Conservation (phyloP, 1,139 yeast genomes). For the Debaryomyces sp. region DNA sequence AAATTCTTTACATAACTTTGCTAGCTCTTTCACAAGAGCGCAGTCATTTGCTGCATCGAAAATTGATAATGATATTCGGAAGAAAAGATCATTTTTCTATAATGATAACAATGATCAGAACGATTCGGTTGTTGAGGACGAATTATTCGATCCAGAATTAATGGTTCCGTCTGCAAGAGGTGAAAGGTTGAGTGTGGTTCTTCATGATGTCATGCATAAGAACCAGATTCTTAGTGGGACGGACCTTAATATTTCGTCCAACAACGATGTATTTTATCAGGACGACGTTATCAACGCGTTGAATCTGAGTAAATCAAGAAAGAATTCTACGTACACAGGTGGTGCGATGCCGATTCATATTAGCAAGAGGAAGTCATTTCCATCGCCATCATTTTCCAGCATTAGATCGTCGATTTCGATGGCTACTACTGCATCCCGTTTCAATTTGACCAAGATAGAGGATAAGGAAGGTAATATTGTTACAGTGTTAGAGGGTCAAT, state of each 20-base stretch:
- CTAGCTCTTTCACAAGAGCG: constrained; percentile 50
- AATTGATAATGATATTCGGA: constrained; percentile 47
- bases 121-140: constrained; percentile 45
- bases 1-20: constrained; percentile 50
- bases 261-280: constrained; percentile 44
- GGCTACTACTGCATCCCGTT: constrained; percentile 53
- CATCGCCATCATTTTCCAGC: constrained; percentile 41
- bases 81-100: constrained; percentile 44
- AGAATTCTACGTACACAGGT: constrained; percentile 25
- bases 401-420: constrained; percentile 37
- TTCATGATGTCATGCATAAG: constrained; percentile 34
- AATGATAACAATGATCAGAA: constrained; percentile 16
- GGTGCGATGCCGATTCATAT: constrained; percentile 24
- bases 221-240: constrained; percentile 27
- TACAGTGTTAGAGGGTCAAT: constrained; percentile 78
- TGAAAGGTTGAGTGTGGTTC: constrained; percentile 61
- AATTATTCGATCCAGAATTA: constrained; percentile 71
- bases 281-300: constrained; percentile 40
- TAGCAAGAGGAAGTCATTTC: constrained; percentile 21
- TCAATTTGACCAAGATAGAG: constrained; percentile 66
- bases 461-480: constrained; percentile 73
- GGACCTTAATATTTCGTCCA: constrained; percentile 16
- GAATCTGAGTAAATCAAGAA: constrained; percentile 33
- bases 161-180: constrained; percentile 69
- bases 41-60: constrained; percentile 49